Conservation (phyloP, 2,329 filamentous ascomycete genomes). For the Rhynchosporium graminicola region DNA sequence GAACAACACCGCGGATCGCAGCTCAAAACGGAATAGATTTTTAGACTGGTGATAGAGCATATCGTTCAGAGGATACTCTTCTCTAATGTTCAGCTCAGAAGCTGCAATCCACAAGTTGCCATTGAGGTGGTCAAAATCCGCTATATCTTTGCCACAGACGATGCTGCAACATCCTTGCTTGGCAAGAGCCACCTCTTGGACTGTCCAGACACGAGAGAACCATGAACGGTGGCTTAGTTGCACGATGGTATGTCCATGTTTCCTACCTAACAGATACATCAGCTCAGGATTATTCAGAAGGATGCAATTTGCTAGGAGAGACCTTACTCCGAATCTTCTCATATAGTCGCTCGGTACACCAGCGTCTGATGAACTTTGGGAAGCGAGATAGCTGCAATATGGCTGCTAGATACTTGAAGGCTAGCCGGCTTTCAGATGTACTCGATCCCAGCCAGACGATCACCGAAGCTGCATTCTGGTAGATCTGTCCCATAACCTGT, state of each 20-base stretch:
- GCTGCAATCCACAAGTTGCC: not conserved
- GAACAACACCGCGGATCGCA: not conserved
- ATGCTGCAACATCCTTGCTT: not conserved
- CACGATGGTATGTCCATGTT: not conserved
- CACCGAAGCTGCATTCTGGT: constrained; percentile 11
- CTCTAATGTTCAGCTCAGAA: not conserved
- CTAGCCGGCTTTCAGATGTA: not conserved
- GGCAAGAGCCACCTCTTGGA: constrained; percentile 16
- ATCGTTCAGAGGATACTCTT: not conserved
- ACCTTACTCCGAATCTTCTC: constrained; percentile 4
- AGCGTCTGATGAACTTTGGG: not conserved
- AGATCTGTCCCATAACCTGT: constrained; percentile 17
- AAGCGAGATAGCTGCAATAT: not conserved
- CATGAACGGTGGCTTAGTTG: not conserved
- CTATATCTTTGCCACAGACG: not conserved
- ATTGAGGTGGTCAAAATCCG: constrained; percentile 1
- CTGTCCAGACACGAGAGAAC: constrained; percentile 18
- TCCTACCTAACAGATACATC: not conserved
- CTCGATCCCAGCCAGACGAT: constrained; percentile 14
- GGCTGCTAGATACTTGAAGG: constrained; percentile 6
- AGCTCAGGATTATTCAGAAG: not conserved
- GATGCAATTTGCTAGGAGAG: not conserved
- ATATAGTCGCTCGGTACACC: not conserved
- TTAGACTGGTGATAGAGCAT: constrained; percentile 5
- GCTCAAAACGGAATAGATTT: not conserved